Evolutionary conservation across 352 stramenopile genomes (phyloP).

Genomic region (Pythium aquatile): DNA sequence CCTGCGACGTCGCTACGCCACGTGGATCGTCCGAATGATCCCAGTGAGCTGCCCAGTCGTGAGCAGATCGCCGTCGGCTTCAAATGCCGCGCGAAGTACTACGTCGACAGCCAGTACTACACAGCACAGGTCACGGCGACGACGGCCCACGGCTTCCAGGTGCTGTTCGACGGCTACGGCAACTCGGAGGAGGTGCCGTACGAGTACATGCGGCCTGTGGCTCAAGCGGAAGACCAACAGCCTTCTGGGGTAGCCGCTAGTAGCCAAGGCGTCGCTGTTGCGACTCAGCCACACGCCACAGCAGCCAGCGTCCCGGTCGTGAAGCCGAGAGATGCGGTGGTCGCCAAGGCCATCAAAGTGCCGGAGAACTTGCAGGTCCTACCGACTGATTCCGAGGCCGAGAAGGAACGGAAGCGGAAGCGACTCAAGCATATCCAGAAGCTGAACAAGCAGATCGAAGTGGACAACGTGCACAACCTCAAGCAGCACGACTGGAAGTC

Average conservation of each 20-base stretch:
- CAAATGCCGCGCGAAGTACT: slow-evolving; percentile 77
- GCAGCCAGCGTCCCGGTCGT: slow-evolving; percentile 13
- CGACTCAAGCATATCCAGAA: slow-evolving; percentile 82
- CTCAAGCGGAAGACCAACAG: neutral
- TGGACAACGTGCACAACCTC: slow-evolving; percentile 79
- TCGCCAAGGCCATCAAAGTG: slow-evolving; percentile 80
- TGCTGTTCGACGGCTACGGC: slow-evolving; percentile 88
- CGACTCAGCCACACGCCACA: neutral
- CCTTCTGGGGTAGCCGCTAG: neutral
- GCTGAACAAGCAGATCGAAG: slow-evolving; percentile 83
- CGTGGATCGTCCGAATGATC: slow-evolving; percentile 21
- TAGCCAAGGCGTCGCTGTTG: neutral
- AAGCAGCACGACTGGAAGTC: slow-evolving; percentile 87
- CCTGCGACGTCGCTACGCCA: slow-evolving; percentile 37
- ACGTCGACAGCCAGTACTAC: slow-evolving; percentile 78
- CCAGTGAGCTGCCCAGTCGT: slow-evolving; percentile 37
- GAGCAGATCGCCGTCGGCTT: slow-evolving; percentile 52
- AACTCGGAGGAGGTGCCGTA: slow-evolving; percentile 90
- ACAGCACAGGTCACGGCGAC: slow-evolving; percentile 58
- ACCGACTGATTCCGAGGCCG: slow-evolving; percentile 78
- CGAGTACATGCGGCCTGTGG: slow-evolving; percentile 71
- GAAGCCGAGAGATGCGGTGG: slow-evolving; percentile 30
- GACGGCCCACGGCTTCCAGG: slow-evolving; percentile 72
- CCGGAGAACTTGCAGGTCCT: slow-evolving; percentile 83
- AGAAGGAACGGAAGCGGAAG: slow-evolving; percentile 86